Conservation (phyloP, 495 filamentous ascomycete species). For the Extremus antarcticus region DNA sequence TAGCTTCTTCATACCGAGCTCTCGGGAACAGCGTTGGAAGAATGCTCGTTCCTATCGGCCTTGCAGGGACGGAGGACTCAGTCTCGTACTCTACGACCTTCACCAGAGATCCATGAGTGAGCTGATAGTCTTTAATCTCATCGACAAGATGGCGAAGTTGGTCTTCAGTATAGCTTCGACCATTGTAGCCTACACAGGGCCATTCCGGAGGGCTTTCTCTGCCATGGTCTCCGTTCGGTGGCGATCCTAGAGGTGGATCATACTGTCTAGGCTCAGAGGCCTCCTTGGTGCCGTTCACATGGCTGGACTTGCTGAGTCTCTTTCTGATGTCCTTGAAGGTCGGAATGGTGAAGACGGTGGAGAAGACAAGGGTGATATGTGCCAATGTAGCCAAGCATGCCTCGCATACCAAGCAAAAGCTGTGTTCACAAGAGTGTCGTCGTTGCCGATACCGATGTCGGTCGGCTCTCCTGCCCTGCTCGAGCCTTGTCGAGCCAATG, state of each 20-base stretch:
- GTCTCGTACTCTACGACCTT: constrained; percentile 15
- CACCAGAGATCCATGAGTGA: constrained; percentile 21
- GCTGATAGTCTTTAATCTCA: constrained; percentile 20
- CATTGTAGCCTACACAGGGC: neutral
- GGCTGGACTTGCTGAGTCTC: neutral
- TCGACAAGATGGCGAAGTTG: constrained; percentile 4
- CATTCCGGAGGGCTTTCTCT: neutral
- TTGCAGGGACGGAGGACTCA: constrained; percentile 1
- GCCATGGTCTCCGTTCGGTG: neutral
- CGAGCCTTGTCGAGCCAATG: too few relatives aligned
- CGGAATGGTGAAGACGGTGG: neutral
- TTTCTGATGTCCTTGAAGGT: neutral
- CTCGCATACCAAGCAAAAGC: too few relatives aligned
- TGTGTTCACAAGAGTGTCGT: too few relatives aligned
- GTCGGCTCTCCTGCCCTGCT: too few relatives aligned
- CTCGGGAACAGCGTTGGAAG: constrained; percentile 18
- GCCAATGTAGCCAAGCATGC: neutral
- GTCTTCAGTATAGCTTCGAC: neutral
- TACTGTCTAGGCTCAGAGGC: neutral
- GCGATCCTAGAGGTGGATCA: neutral
- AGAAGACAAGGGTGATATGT: too few relatives aligned
- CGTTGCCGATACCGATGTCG: too few relatives aligned
- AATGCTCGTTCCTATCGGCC: constrained; percentile 9
- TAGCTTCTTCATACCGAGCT: constrained; percentile 9
- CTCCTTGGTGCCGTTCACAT: neutral